A percentile compares a stretch with the other conserved stretches of the same genome.
Evolutionary conservation across 768 basidiomycete species (phyloP).

Genomic region (Tephrocybe sp.): DNA sequence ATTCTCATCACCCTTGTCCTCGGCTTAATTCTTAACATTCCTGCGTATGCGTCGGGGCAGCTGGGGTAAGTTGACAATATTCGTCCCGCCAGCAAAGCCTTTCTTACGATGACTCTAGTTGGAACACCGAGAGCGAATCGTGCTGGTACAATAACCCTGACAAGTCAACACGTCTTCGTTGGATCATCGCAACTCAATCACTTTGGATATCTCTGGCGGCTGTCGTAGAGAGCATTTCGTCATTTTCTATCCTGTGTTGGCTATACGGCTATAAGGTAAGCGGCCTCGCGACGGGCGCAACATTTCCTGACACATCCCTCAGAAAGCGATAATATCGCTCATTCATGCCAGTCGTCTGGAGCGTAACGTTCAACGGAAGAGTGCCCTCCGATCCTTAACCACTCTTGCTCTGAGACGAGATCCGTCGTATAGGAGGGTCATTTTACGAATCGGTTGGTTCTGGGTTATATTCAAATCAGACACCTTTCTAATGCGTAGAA

Average conservation of each 20-base stretch:
- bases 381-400: background rate
- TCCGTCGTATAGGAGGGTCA: constrained; percentile 9
- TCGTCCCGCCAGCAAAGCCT: background rate
- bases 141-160: constrained; percentile 25
- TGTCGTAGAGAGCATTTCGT: constrained; percentile 18
- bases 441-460: constrained; percentile 17
- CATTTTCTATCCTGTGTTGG: constrained; percentile 19
- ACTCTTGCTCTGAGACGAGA: background rate
- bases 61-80: constrained; percentile 19
- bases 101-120: constrained; percentile 5
- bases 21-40: constrained; percentile 17
- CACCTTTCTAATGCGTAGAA: background rate
- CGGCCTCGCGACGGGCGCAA: background rate
- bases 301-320: background rate
- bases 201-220: constrained; percentile 24
- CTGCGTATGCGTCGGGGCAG: constrained; percentile 20
- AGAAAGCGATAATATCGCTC: background rate
- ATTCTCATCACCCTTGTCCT: constrained; percentile 17
- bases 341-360: background rate
- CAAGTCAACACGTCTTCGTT: constrained; percentile 13
- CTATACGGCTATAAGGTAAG: constrained; percentile 19
- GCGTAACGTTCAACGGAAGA: background rate
- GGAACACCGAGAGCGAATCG: constrained; percentile 15
- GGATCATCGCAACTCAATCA: constrained; percentile 25
- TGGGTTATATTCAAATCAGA: too few relatives aligned